phyloP scores from a whole-genome alignment of 1,284 basidiomycete genomes.

The Ganoderma boninense region DNA sequence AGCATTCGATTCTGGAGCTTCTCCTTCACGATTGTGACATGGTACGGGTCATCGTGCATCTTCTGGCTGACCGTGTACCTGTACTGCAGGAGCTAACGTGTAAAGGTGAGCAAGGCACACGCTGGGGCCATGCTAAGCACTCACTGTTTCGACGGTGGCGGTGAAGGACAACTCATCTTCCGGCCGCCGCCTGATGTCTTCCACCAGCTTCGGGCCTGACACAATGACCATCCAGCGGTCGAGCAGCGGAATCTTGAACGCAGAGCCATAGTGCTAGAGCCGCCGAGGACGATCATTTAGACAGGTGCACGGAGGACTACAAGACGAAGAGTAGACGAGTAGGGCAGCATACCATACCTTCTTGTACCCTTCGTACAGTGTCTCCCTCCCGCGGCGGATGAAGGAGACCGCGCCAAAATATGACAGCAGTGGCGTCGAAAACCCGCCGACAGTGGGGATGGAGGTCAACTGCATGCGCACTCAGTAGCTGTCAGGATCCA shows the following conservation, averaged over 20 bases:
- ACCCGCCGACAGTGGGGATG: slow-evolving; percentile 38
- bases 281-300: too few species aligned
- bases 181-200: slow-evolving; percentile 45
- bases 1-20: slow-evolving; percentile 44
- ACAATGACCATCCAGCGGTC: slow-evolving; percentile 45
- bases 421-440: slow-evolving; percentile 32
- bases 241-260: slow-evolving; percentile 45
- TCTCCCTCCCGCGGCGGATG: slow-evolving; percentile 21
- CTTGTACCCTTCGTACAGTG: slow-evolving; percentile 35
- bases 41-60: slow-evolving; percentile 39
- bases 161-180: slow-evolving; percentile 45
- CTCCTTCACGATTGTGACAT: slow-evolving; percentile 33
- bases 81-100: slow-evolving; percentile 31
- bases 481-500: not conserved
- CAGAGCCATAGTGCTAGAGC: slow-evolving; percentile 33
- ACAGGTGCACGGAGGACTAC: not conserved
- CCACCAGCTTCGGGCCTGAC: slow-evolving; percentile 42
- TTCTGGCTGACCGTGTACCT: slow-evolving; percentile 41
- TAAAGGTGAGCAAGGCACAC: too few species aligned
- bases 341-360: slow-evolving; percentile 4
- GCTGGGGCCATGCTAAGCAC: slow-evolving; percentile 10
- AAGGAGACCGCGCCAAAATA: slow-evolving; percentile 32
- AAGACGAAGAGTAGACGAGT: not conserved
- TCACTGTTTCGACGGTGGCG: slow-evolving; percentile 37
- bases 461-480: slow-evolving; percentile 7